A percentile compares a stretch with the other conserved stretches of the same genome.
Evolutionary conservation across 2,329 filamentous ascomycete genomes (phyloP).

Genomic region (Nothomitra cinnamomea): DNA sequence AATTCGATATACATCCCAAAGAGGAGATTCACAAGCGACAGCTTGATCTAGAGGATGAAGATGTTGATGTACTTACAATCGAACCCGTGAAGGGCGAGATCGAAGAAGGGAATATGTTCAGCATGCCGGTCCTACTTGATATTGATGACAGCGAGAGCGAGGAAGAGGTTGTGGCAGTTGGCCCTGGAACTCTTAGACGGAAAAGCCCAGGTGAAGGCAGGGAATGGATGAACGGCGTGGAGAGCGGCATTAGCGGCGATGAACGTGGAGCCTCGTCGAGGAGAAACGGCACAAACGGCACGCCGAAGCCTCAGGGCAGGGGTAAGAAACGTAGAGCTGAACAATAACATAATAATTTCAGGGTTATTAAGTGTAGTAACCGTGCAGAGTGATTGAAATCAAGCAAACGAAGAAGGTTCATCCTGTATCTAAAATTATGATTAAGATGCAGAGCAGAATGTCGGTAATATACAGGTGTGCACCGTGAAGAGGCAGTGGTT

Average conservation of each 20-base stretch:
- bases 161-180: conserved; percentile 58
- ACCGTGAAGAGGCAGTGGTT: too few species aligned
- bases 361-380: neutral
- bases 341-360: neutral
- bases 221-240: conserved; percentile 36
- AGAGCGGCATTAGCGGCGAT: conserved; percentile 3
- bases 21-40: conserved; percentile 87
- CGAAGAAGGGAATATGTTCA: conserved; percentile 46
- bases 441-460: too few species aligned
- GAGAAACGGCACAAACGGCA: neutral
- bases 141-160: conserved; percentile 90
- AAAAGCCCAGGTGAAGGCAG: conserved; percentile 63
- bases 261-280: neutral
- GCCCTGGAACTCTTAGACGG: conserved; percentile 68
- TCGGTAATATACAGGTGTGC: too few species aligned
- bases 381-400: neutral
- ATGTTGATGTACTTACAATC: conserved; percentile 73
- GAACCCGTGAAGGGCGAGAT: conserved; percentile 47
- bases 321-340: conserved; percentile 3
- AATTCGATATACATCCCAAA: conserved; percentile 93
- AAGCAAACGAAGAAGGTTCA: too few species aligned
- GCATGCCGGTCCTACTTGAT: conserved; percentile 86
- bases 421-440: too few species aligned
- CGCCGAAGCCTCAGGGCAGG: neutral
- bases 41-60: conserved; percentile 82